phyloP scores from a whole-genome alignment of 2,329 filamentous ascomycete genomes.

The Trichophyton mentagrophytes region DNA sequence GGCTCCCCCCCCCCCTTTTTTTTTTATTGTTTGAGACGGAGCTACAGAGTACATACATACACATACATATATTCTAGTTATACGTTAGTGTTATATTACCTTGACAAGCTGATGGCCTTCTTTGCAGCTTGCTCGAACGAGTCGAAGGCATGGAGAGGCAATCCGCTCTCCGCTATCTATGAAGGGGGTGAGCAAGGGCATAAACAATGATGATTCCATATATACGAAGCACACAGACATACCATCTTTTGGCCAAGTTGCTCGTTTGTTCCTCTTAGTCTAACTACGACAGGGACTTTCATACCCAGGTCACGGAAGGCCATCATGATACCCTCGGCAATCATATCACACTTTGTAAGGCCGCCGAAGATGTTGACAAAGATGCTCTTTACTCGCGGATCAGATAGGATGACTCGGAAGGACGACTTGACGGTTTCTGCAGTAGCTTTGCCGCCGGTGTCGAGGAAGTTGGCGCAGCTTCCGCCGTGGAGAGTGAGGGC shows the following conservation, averaged over 20 bases:
- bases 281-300: constrained; percentile 61
- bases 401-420: constrained; percentile 60
- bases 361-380: constrained; percentile 63
- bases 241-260: constrained; percentile 53
- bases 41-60: not conserved
- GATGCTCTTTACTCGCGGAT: constrained; percentile 57
- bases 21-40: not conserved
- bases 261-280: constrained; percentile 64
- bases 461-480: constrained; percentile 67
- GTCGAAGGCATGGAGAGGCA: constrained; percentile 59
- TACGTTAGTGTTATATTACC: not conserved
- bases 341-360: constrained; percentile 66
- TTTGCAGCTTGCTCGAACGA: constrained; percentile 60
- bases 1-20: not conserved
- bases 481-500: constrained; percentile 57
- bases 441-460: constrained; percentile 81
- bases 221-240: constrained; percentile 15
- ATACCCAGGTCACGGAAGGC: constrained; percentile 58
- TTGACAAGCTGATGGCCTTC: constrained; percentile 50
- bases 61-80: not conserved
- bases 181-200: not conserved
- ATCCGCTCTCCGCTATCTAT: constrained; percentile 51
- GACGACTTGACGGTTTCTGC: constrained; percentile 64
- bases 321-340: constrained; percentile 59
- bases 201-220: not conserved